Evolutionary conservation across 306 rosid genomes (phyloP).

Genomic region (Astragalus glycyphyllos): DNA sequence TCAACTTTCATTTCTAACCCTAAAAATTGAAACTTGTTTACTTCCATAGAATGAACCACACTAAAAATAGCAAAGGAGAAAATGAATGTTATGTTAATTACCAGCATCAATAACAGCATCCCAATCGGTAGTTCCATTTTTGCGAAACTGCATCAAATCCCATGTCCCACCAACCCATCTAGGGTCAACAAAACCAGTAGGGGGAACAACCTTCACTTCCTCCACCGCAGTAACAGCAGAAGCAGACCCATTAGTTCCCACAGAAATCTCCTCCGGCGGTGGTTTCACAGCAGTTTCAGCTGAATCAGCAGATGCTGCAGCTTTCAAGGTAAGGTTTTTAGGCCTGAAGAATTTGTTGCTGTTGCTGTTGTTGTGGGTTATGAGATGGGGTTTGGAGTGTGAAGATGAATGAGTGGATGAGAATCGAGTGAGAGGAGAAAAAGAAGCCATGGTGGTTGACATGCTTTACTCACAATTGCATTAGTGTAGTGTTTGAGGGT

Average conservation of each 20-base stretch:
- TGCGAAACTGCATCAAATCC: constrained; percentile 92
- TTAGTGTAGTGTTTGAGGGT: background rate
- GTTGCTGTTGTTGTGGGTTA: constrained; percentile 31
- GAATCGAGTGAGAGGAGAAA: constrained; percentile 66
- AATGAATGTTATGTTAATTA: constrained; percentile 38
- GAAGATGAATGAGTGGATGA: constrained; percentile 59
- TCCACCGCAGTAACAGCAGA: constrained; percentile 29
- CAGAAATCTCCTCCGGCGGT: constrained; percentile 40
- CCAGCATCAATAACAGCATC: constrained; percentile 98
- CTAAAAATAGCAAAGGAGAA: too few relatives aligned
- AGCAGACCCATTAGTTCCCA: constrained; percentile 64
- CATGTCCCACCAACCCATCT: constrained; percentile 92
- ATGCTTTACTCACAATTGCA: constrained; percentile 26
- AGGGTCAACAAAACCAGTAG: constrained; percentile 58
- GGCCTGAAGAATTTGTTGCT: constrained; percentile 38
- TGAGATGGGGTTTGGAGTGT: constrained; percentile 37
- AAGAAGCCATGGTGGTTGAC: constrained; percentile 75
- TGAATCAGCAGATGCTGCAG: constrained; percentile 53
- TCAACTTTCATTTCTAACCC: constrained; percentile 14
- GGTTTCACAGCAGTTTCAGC: constrained; percentile 48
- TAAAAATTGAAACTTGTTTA: background rate
- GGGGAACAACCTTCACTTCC: constrained; percentile 41
- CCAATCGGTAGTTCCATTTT: constrained; percentile 80
- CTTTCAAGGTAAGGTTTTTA: constrained; percentile 49
- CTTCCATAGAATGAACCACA: background rate